Base-by-base conservation (phyloP, 306 rosid species). In the Astragalus glycyphyllos region DNA sequence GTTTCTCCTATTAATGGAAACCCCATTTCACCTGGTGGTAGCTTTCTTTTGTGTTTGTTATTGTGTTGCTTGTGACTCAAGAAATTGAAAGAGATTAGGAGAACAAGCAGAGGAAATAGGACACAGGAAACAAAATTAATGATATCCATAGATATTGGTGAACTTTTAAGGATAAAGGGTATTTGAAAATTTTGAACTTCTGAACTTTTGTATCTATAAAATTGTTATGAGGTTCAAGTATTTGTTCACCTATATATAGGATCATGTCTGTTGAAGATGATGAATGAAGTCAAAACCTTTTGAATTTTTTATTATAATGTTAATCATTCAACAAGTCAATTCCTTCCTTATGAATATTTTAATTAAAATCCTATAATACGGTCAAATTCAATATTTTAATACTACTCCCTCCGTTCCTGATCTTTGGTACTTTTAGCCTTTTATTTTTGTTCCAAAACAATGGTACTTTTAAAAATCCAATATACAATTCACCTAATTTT, bases 1-100 rank as follows among this genome's bases (percentile, higher is more conserved):
- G 98, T 92, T 77, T 90, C 89, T 0, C 98, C 98, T 8, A 88
- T 85, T 86, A 85, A 79, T 35, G 98, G 97, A 35, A 83, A 59
- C 66, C 97, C 90, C 92, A 86, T 88, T 40, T 75, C 70, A 49
- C 97, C 98, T 0, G 90, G 98, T 40, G 97, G 96, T 1, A 86
- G 62, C 38, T 61, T 75, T 37, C 65, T 69, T 42, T 74, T 82
- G 75, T 59, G 37, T 35, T 78, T 81, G 51, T 7, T 40, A 5
- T 56, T 16, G 8, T 29, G 55, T 79, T 81, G 73, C 72, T 75
- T 78, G 80, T 65, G 80, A 73, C 70, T 8, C 68, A 80, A 74
- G 82, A 76, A 77, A 68, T 11, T 8, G 57, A 85, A 16, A 14
- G 58, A 77, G 47, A 74, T 5, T 12, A 80, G 41, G n/a, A n/a